Percentiles rank a stretch among this genome's conserved stretches.
These are phyloP conservation scores for Fusarium penzigii DNA, from an alignment of 2,329 filamentous ascomycete species.

Conservation along the genomic window DNA sequence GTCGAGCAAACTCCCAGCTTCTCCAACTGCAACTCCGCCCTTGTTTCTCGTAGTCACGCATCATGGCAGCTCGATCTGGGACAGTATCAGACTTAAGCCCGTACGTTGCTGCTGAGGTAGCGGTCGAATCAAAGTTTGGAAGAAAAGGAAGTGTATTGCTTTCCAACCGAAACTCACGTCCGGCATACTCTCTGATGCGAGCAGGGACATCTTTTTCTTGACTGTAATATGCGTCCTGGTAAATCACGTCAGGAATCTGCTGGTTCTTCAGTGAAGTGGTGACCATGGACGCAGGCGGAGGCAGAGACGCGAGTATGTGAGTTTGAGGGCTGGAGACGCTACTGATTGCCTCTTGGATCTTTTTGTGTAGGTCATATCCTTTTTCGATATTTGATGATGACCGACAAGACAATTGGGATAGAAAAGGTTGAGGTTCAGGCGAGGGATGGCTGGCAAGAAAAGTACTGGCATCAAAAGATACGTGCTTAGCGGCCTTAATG, in stretches of 20 bases:
- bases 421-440: constrained; percentile 5
- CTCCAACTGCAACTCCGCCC: constrained; percentile 51
- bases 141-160: constrained; percentile 78
- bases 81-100: constrained; percentile 51
- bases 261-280: constrained; percentile 25
- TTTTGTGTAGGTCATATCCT: constrained; percentile 5
- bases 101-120: constrained; percentile 53
- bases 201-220: constrained; percentile 80
- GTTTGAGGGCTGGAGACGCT: constrained; percentile 8
- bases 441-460: constrained; percentile 5
- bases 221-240: constrained; percentile 85
- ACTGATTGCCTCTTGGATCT: constrained; percentile 17
- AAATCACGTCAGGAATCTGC: constrained; percentile 65
- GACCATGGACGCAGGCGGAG: constrained; percentile 30
- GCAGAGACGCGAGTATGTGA: constrained; percentile 27
- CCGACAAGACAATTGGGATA: constrained; percentile 12
- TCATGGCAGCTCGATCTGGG: constrained; percentile 53
- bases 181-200: constrained; percentile 78
- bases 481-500: constrained; percentile 22
- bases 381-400: constrained; percentile 11
- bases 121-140: constrained; percentile 71
- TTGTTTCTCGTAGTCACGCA: constrained; percentile 51
- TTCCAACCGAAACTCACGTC: constrained; percentile 77
- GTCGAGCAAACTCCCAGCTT: constrained; percentile 74
- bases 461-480: constrained; percentile 22